Evolutionary conservation across 495 filamentous ascomycete species (phyloP).

Genomic region (Saxispiralis lemnorum): DNA sequence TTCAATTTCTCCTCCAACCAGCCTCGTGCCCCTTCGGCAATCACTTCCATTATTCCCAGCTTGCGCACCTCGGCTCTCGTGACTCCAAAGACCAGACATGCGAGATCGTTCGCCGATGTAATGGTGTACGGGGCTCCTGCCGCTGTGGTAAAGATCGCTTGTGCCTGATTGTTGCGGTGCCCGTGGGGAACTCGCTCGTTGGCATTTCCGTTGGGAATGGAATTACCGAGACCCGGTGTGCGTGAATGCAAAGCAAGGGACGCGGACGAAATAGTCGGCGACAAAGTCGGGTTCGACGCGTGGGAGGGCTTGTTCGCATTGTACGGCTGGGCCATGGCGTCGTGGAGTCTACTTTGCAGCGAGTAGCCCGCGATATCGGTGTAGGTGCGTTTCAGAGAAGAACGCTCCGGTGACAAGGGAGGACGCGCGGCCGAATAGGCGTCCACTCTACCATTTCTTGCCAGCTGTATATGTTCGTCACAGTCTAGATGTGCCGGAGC

Average conservation of each 20-base stretch:
- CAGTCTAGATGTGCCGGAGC: no score
- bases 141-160: conserved; percentile 93
- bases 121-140: conserved; percentile 83
- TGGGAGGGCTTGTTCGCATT: conserved; percentile 14
- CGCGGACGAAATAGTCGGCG: conserved; percentile 19
- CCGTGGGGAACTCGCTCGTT: conserved; percentile 29
- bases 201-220: conserved; percentile 8
- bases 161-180: conserved; percentile 80
- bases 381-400: conserved; percentile 69
- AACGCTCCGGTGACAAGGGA: conserved; percentile 31
- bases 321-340: conserved; percentile 76
- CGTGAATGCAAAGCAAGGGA: no score
- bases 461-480: not conserved
- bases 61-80: conserved; percentile 85
- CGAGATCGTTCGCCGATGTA: conserved; percentile 87
- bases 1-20: conserved; percentile 79
- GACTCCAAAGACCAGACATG: conserved; percentile 88
- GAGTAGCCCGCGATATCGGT: conserved; percentile 59
- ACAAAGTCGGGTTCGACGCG: conserved; percentile 27
- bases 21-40: conserved; percentile 64
- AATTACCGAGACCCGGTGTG: conserved; percentile 4
- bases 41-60: conserved; percentile 87
- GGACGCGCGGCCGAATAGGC: not conserved
- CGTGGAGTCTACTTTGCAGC: conserved; percentile 70
- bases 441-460: not conserved